A percentile compares a stretch with the other conserved stretches of the same genome.
Conservation (phyloP, 225 moss, liverwort and hornwort species). For the Ulota crispa region DNA sequence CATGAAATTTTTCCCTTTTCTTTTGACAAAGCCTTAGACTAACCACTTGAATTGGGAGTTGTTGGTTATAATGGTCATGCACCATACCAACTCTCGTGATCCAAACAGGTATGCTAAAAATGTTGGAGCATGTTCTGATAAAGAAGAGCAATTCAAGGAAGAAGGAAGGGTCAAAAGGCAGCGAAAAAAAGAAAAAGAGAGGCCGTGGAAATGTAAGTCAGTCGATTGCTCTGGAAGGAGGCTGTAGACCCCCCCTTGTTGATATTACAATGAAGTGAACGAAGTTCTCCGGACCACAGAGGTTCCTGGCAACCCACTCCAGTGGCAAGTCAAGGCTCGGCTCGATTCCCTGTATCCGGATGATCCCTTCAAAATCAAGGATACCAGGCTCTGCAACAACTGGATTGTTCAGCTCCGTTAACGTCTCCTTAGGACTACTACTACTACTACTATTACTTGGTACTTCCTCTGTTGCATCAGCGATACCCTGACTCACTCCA, state of each 20-base stretch:
- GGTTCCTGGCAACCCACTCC: slow-evolving; percentile 93
- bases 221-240: slow-evolving; percentile 38
- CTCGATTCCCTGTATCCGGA: slow-evolving; percentile 94
- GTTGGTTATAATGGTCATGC: no score
- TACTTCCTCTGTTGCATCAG: slow-evolving; percentile 19
- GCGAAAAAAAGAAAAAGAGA: not conserved
- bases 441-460: slow-evolving; percentile 16
- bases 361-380: slow-evolving; percentile 68
- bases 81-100: not conserved
- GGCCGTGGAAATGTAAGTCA: slow-evolving; percentile 23
- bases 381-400: slow-evolving; percentile 25
- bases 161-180: not conserved
- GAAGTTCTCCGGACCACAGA: slow-evolving; percentile 95
- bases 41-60: no score
- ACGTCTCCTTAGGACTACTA: slow-evolving; percentile 11
- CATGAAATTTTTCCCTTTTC: no score
- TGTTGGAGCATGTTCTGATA: not conserved
- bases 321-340: slow-evolving; percentile 88
- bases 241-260: slow-evolving; percentile 45
- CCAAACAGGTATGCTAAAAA: not conserved
- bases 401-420: not conserved
- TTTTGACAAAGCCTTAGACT: no score
- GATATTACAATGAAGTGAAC: slow-evolving; percentile 85
- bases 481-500: slow-evolving; percentile 5
- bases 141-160: not conserved